phyloP scores from a whole-genome alignment of 2,329 filamentous ascomycete species.

The Tolypocladium amazonense region DNA sequence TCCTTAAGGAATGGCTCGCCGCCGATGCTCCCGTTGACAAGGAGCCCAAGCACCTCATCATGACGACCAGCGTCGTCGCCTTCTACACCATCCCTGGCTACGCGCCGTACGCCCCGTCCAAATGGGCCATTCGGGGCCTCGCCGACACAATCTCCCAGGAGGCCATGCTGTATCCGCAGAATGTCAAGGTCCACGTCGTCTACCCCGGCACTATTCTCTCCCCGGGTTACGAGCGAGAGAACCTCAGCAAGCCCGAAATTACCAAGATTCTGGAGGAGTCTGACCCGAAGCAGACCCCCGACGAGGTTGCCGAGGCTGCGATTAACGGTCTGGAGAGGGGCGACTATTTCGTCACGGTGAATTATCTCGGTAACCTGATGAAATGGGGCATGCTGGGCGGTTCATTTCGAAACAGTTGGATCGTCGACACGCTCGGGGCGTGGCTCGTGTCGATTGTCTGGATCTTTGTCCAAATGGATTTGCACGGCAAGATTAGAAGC shows the following conservation, averaged over 20 bases:
- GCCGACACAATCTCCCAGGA: slow-evolving; percentile 80
- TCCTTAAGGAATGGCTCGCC: slow-evolving; percentile 63
- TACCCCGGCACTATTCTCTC: slow-evolving; percentile 75
- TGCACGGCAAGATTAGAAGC: slow-evolving; percentile 46
- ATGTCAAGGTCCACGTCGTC: slow-evolving; percentile 71
- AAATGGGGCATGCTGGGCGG: slow-evolving; percentile 49
- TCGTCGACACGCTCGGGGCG: slow-evolving; percentile 47
- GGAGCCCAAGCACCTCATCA: slow-evolving; percentile 67
- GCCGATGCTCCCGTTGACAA: slow-evolving; percentile 30
- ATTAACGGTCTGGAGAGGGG: slow-evolving; percentile 71
- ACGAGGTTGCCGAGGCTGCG: slow-evolving; percentile 61
- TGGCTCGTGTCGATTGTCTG: slow-evolving; percentile 44
- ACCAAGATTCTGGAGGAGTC: slow-evolving; percentile 70
- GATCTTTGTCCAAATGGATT: slow-evolving; percentile 44
- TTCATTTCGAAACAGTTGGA: slow-evolving; percentile 45
- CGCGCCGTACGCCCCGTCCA: slow-evolving; percentile 70
- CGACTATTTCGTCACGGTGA: slow-evolving; percentile 68
- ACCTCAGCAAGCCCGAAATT: slow-evolving; percentile 67
- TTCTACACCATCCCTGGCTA: slow-evolving; percentile 77
- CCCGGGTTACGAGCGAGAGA: slow-evolving; percentile 66
- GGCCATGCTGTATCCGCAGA: slow-evolving; percentile 73
- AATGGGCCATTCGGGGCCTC: slow-evolving; percentile 73
- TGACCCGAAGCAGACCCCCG: slow-evolving; percentile 71
- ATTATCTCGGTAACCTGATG: slow-evolving; percentile 62
- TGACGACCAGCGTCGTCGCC: slow-evolving; percentile 69